Conservation (phyloP, 1,284 basidiomycete species). For the Irpex rosettiformis region DNA sequence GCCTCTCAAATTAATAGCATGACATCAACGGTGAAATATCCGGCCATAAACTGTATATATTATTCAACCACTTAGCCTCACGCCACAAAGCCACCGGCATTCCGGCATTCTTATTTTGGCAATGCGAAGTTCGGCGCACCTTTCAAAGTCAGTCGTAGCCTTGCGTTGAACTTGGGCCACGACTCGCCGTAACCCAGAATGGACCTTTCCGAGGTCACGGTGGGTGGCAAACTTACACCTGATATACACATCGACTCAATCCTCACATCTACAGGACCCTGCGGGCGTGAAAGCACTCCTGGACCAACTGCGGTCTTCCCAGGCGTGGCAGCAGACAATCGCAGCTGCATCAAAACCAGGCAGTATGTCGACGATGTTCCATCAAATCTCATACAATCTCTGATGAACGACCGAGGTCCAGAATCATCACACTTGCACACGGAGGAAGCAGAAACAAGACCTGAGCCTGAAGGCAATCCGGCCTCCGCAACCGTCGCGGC, state of each 20-base stretch:
- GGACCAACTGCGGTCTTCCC: constrained; percentile 57
- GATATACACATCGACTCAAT: constrained; percentile 23
- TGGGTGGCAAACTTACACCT: too few species aligned
- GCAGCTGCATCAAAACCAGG: constrained; percentile 6
- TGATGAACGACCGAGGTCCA: not conserved
- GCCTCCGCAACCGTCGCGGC: constrained; percentile 55
- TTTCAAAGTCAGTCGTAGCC: too few species aligned
- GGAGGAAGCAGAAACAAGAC: not conserved
- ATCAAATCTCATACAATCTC: not conserved
- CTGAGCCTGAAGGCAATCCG: not conserved
- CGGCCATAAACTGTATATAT: too few species aligned
- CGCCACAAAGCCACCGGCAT: constrained; percentile 15
- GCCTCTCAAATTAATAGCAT: not conserved
- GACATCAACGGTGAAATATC: too few species aligned
- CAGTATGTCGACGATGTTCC: not conserved
- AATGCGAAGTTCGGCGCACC: too few species aligned
- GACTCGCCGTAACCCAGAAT: constrained; percentile 16
- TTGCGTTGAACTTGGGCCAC: not conserved
- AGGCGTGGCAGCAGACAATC: constrained; percentile 59
- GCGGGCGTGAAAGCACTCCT: constrained; percentile 61
- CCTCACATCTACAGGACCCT: constrained; percentile 44
- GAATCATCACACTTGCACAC: not conserved
- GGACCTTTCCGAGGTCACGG: constrained; percentile 33
- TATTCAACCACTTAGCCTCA: too few species aligned
- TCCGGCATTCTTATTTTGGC: constrained; percentile 3